Evolutionary conservation across 2,329 filamentous ascomycete species (phyloP).

Genomic region (Diaporthe velutina): DNA sequence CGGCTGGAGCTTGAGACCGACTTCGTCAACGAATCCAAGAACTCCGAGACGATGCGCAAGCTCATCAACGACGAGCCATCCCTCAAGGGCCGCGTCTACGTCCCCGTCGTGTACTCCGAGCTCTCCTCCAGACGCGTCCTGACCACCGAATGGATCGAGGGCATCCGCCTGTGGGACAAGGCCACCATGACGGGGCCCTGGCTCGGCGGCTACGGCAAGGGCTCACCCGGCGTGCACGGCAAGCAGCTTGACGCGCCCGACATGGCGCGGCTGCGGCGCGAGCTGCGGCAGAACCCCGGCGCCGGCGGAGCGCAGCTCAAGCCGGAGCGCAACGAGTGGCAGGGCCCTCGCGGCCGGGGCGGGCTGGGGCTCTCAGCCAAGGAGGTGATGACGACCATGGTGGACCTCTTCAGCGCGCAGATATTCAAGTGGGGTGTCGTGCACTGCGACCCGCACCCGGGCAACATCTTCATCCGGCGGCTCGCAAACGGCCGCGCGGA

Average conservation of each 20-base stretch:
- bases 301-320: constrained; percentile 73
- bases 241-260: constrained; percentile 68
- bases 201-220: constrained; percentile 81
- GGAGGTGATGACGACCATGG: constrained; percentile 96
- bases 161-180: constrained; percentile 92
- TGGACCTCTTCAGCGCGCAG: constrained; percentile 95
- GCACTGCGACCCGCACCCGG: constrained; percentile 96
- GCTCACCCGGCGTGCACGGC: constrained; percentile 83
- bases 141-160: constrained; percentile 98
- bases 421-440: constrained; percentile 98
- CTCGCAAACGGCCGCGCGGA: constrained; percentile 85
- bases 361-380: constrained; percentile 86
- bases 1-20: constrained; percentile 94
- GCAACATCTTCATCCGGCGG: constrained; percentile 95
- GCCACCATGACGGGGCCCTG: constrained; percentile 81
- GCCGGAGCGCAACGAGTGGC: constrained; percentile 84
- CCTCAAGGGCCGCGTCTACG: constrained; percentile 85
- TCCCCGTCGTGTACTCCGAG: constrained; percentile 86
- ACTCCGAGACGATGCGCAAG: constrained; percentile 85
- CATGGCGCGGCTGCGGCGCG: constrained; percentile 57
- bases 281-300: constrained; percentile 63
- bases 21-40: constrained; percentile 91
- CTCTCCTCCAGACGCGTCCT: constrained; percentile 87
- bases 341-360: constrained; percentile 77
- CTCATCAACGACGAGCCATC: constrained; percentile 82